Evolutionary conservation across 1,284 basidiomycete genomes (phyloP).

Genomic region (Cutaneotrichosporon spelunceum): DNA sequence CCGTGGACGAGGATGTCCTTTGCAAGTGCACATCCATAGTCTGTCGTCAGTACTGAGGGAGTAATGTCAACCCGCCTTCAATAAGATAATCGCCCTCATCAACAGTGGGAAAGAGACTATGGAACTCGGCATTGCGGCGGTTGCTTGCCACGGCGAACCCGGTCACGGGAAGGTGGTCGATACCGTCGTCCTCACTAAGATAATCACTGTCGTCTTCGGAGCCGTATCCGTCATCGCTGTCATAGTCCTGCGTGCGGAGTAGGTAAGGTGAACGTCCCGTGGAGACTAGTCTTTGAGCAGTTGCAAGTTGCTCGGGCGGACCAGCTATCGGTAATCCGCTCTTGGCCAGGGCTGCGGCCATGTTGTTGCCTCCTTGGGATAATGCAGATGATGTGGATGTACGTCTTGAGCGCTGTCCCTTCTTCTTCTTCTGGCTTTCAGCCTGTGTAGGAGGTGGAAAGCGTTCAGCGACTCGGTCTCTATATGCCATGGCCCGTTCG

Average conservation of each 20-base stretch:
- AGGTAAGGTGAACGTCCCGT: conserved; percentile 27
- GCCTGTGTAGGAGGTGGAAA: conserved; percentile 6
- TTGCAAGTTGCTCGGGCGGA: conserved; percentile 1
- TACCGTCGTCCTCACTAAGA: conserved; percentile 51
- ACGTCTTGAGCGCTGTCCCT: conserved; percentile 28
- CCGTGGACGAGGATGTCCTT: conserved; percentile 97
- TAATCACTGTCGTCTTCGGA: conserved; percentile 58
- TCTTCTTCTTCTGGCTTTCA: conserved; percentile 24
- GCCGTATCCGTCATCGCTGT: conserved; percentile 30
- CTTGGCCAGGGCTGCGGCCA: conserved; percentile 42
- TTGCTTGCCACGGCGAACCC: conserved; percentile 97
- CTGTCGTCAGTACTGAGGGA: conserved; percentile 54
- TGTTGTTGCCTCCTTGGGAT: conserved; percentile 27
- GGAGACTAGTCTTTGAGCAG: conserved; percentile 15
- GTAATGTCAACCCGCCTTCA: conserved; percentile 66
- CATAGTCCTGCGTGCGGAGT: conserved; percentile 22
- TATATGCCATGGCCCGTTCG: conserved; percentile 16
- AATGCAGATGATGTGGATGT: conserved; percentile 28
- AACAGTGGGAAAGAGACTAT: conserved; percentile 80
- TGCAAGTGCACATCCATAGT: conserved; percentile 95
- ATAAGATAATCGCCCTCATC: conserved; percentile 98
- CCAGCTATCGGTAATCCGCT: conserved; percentile 33
- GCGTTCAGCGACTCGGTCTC: conserved; percentile 24
- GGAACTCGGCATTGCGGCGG: conserved; percentile 93
- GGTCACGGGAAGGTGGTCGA: conserved; percentile 65